Conservation (phyloP, 108 stramenopile species). For the Fragilaria crotonensis region DNA sequence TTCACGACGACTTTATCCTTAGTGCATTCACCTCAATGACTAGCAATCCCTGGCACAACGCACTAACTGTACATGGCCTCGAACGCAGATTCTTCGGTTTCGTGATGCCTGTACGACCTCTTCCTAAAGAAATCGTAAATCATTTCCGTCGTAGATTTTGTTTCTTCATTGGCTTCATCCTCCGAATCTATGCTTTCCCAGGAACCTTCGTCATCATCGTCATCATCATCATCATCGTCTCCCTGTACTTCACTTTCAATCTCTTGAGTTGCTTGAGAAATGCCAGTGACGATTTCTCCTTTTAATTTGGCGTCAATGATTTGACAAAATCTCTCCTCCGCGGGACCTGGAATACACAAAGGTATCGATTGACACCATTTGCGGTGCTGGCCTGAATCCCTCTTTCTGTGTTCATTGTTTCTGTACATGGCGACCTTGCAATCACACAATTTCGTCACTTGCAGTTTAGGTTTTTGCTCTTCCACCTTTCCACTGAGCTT, state of each 20-base stretch:
- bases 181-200: slow-evolving; percentile 52
- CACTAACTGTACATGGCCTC: not conserved
- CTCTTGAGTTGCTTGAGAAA: no score
- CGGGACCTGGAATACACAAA: not conserved
- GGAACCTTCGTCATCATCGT: slow-evolving; percentile 31
- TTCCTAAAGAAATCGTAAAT: not conserved
- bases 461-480: slow-evolving; percentile 7
- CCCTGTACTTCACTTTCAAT: not conserved
- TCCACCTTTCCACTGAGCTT: slow-evolving; percentile 12
- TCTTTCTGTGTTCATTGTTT: not conserved
- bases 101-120: not conserved
- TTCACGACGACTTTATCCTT: not conserved
- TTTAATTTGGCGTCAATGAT: not conserved
- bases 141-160: not conserved
- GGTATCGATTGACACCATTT: not conserved
- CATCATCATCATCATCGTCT: no score
- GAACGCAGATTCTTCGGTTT: not conserved
- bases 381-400: not conserved
- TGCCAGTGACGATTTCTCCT: not conserved
- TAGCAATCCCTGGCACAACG: no score
- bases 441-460: slow-evolving; percentile 6
- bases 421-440: slow-evolving; percentile 1
- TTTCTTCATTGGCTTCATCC: slow-evolving; percentile 11
- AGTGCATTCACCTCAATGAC: not conserved
- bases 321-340: not conserved